These are phyloP conservation scores for Cercophora sp. DNA, from an alignment of 495 filamentous ascomycete genomes.

Conservation along the genomic window DNA sequence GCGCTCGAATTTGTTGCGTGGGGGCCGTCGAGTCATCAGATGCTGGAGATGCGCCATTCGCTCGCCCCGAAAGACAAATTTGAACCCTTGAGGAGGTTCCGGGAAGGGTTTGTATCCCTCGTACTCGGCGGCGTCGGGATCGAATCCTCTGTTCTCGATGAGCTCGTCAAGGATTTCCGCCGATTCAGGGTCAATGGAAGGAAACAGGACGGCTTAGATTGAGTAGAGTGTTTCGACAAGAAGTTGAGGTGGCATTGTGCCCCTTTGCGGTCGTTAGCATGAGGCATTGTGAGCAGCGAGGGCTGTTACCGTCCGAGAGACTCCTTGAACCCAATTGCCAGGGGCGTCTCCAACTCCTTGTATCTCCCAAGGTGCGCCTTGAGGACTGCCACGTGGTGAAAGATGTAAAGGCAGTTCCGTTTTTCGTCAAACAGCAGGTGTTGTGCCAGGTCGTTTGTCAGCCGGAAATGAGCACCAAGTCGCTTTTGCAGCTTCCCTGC, in stretches of 20 bases:
- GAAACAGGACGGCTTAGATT: not conserved
- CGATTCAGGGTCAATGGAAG: slow-evolving; percentile 1
- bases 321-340: not conserved
- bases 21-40: not conserved
- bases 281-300: not conserved
- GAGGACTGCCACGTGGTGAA: not conserved
- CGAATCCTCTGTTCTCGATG: not conserved
- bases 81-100: not conserved
- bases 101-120: not conserved
- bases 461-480: not conserved
- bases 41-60: not conserved
- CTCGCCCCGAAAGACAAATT: not conserved
- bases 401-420: not conserved
- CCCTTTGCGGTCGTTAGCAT: not conserved
- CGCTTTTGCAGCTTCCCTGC: not conserved
- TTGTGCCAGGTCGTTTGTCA: not conserved
- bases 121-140: not conserved
- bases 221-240: not conserved
- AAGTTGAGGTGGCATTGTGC: not conserved
- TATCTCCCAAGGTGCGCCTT: not conserved
- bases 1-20: slow-evolving; percentile 1
- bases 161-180: not conserved
- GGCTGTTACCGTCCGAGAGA: not conserved
- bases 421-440: slow-evolving; percentile 2
- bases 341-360: not conserved